Base-by-base conservation (phyloP, 2,329 filamentous ascomycete genomes). In the Magnaporthiopsis rhizophila region DNA sequence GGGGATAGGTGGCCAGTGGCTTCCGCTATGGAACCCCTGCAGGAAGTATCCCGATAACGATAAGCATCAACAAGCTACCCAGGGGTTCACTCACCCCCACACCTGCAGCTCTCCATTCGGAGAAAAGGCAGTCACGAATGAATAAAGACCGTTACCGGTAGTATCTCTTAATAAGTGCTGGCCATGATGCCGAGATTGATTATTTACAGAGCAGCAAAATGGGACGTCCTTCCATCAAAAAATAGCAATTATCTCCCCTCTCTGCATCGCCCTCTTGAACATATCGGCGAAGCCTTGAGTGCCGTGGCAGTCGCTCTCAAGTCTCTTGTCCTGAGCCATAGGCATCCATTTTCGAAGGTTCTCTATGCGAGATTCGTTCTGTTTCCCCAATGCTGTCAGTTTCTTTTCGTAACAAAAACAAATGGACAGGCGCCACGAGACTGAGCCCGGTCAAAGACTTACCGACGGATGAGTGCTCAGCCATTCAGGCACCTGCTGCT, bases 401-500 rank as follows among this genome's bases (percentile, higher is more conserved):
- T 38, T 64, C 18, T 56, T 63, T n/a, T 24, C 57, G 7, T 53
- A 24, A 13, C 4, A 11, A 8, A n/a, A 30, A 3, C 12, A 12
- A 26, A 2, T 1, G 6, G 11, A 30, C 12, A 61, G 59, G 4
- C 62, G 58, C 36, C 9, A 63, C 7, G 50, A 34, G 1, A 8
- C n/a, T 45, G 11, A 65, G 4, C 36, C 32, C n/a, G 30, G 7
- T 3, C 36, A 58, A 24, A 64, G 12, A 77, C 83, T 66, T 77
- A 87, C 85, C 67, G 87, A 88, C 50, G 90, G 90, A 77, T 94
- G 90, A 7, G 90, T 93, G 71, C 85, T 89, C 69, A 92, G 75
- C 77, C 90, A 88, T 74, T 92, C 87, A 0, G 89, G 89, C 64
- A 83, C 80, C 6, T 71, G 70, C 59, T 81, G 74, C 32, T 77